Evolutionary conservation across 2,329 filamentous ascomycete genomes (phyloP), one percentile per base, ranked within the genome.

Genomic region (Exserohilum rostratum): DNA sequence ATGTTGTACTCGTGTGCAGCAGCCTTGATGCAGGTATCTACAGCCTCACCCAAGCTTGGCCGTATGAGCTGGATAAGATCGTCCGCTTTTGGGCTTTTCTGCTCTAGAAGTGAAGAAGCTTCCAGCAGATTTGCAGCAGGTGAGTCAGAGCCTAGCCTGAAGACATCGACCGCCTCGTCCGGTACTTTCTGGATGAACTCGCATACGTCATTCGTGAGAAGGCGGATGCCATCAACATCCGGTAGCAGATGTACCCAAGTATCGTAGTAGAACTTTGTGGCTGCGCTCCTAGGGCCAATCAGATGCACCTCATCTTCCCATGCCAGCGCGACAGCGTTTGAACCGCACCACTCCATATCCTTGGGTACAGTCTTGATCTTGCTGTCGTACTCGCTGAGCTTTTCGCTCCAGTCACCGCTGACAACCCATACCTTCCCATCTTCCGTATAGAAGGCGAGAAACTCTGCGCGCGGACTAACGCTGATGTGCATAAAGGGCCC

Each of bases 271-370:
- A 92, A 95, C 75, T 83, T 87, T 27, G 83, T 86, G 5, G 89
- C 87, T 9, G 89, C 85, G 38, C 91, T 91, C 33, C 88, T 89
- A 0, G 92, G 91, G 0, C 93, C 95, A 56, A 99, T 89, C 25
- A 99, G 83, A 70, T 97, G 95, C 3, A 99, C 88, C 74, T 99
- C 95, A 70, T 99, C 95, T 70, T 98, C 95, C 95, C 95, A 99
- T 0, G 93, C 93, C 66, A 99, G 86, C 25, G 96, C 86, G 3
- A 95, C 90, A 12, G 93, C 91, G 75, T 98, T 93, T 67, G 95
- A 93, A 5, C 95, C 95, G 74, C 95, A 99, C 95, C 95, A 99
- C 67, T 95, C 89, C 57, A 99, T 83, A 60, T 95, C 91, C 66
- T 91, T 89, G 3, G 95, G 95, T 1, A 88, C 83, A 5, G 91